These are phyloP conservation scores for Cystoderma amianthinum DNA, from an alignment of 768 basidiomycete species.

Conservation along the genomic window DNA sequence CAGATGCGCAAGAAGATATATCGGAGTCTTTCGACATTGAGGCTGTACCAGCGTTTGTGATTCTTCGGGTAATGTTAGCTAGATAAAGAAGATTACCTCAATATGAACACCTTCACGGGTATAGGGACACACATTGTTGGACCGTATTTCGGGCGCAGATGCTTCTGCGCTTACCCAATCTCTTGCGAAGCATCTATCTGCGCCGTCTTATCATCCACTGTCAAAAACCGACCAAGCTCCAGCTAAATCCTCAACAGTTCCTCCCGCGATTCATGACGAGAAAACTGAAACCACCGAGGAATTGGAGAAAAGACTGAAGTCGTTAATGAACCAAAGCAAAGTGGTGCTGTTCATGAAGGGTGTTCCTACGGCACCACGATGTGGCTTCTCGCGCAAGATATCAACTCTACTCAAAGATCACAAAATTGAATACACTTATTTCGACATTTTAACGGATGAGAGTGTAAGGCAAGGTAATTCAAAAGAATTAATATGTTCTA, in stretches of 20 bases:
- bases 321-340: conserved; percentile 71
- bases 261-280: conserved; percentile 7
- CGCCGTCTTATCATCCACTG: conserved; percentile 29
- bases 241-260: conserved; percentile 18
- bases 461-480: conserved; percentile 68
- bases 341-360: conserved; percentile 95
- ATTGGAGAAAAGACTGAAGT: conserved; percentile 53
- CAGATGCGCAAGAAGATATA: conserved; percentile 75
- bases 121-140: conserved; percentile 86
- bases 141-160: conserved; percentile 75
- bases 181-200: conserved; percentile 50
- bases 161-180: conserved; percentile 53
- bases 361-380: conserved; percentile 65
- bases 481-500: conserved; percentile 2
- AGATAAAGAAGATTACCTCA: too few species aligned
- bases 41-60: conserved; percentile 77
- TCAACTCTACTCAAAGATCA: conserved; percentile 60
- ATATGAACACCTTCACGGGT: too few species aligned
- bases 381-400: conserved; percentile 80
- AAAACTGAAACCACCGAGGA: conserved; percentile 54
- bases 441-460: conserved; percentile 83
- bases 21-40: conserved; percentile 90
- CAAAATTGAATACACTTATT: conserved; percentile 60
- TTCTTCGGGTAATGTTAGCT: conserved; percentile 68
- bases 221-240: conserved; percentile 43